Percentiles rank a stretch among this genome's conserved stretches.
Evolutionary conservation across 805 yeast species (phyloP).

Genomic region (Dipodascus geniculatus): DNA sequence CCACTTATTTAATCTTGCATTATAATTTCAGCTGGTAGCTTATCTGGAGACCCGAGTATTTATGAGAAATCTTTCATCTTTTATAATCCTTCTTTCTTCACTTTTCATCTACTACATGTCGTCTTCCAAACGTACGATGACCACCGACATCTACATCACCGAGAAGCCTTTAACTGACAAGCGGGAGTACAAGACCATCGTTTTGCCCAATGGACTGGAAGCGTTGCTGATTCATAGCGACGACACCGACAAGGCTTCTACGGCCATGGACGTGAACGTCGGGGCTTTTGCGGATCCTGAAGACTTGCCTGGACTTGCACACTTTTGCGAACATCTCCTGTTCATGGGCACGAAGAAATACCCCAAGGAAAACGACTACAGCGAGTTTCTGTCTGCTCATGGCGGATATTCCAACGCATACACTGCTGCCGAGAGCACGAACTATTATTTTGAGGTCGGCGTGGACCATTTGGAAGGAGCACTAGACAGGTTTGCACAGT

Average conservation of each 20-base stretch:
- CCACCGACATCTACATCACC: slow-evolving; percentile 3
- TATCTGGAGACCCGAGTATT: background rate
- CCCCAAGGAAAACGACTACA: slow-evolving; percentile 64
- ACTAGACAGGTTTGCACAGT: slow-evolving; percentile 84
- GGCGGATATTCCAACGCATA: slow-evolving; percentile 89
- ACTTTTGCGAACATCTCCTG: slow-evolving; percentile 74
- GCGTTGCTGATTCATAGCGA: slow-evolving; percentile 70
- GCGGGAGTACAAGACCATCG: slow-evolving; percentile 57
- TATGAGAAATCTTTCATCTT: background rate
- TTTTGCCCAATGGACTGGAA: slow-evolving; percentile 56
- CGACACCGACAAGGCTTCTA: slow-evolving; percentile 47
- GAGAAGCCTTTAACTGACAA: slow-evolving; percentile 48
- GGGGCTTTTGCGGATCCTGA: slow-evolving; percentile 78
- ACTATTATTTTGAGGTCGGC: slow-evolving; percentile 79
- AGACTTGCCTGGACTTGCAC: slow-evolving; percentile 71
- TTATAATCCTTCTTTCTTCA: background rate
- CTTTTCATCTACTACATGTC: slow-evolving; percentile 1
- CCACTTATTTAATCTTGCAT: background rate
- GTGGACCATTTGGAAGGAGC: slow-evolving; percentile 75
- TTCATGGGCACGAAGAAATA: slow-evolving; percentile 73
- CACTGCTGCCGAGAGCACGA: slow-evolving; percentile 80
- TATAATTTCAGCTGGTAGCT: background rate
- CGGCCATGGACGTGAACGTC: slow-evolving; percentile 61
- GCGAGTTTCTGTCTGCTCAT: slow-evolving; percentile 66
- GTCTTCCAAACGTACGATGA: background rate